Base-by-base conservation (phyloP, 2,329 filamentous ascomycete species). In the Xylariaceae sp. region DNA sequence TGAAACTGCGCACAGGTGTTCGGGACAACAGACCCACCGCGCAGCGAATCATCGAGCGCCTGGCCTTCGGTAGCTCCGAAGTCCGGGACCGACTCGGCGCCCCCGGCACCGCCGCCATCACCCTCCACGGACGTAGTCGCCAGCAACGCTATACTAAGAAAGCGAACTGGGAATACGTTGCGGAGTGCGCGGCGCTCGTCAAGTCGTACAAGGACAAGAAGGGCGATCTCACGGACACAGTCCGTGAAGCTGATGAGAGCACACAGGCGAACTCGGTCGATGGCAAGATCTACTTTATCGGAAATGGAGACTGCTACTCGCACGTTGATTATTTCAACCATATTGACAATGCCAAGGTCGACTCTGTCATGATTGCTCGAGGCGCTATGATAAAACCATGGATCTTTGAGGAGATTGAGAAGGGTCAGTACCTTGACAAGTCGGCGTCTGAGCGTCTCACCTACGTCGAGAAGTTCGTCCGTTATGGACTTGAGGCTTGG, bases 351-450 rank as follows among this genome's bases (percentile, higher is more conserved):
- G 83, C 90, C 42, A 84, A 85, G 51, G 92, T 97, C 51, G 93
- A 97, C 76, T 86, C 86, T n/a, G 89, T 96, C 71, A 97, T 99
- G 94, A 86, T 97, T 62, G 94, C 88, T n/a, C 89, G 94, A 62
- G 94, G 94, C 58, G 94, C 94, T 8, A 82, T 99, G 60, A 90
- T 97, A 76, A 99, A 99, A 77, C 94, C 94, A 0, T 99, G 94
- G 94, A 80, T 99, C 63, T 99, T 97, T 71, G 94, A 99, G 74
- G 94, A 99, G 75, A 97, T 99, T 57, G 85, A 90, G 66, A 83
- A 86, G 63, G 89, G 89, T 4, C 94, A 97, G 75, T 97, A 97
- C 72, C 84, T 99, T 45, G 94, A 99, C 79, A 99, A 99, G 75
- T 91, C 90, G 2, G 88, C 93, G 2, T 82, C 86, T 4, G 93